Evolutionary conservation across 2,329 filamentous ascomycete species (phyloP), one percentile per base, ranked within the genome.

Genomic region (Fusarium stilboides): DNA sequence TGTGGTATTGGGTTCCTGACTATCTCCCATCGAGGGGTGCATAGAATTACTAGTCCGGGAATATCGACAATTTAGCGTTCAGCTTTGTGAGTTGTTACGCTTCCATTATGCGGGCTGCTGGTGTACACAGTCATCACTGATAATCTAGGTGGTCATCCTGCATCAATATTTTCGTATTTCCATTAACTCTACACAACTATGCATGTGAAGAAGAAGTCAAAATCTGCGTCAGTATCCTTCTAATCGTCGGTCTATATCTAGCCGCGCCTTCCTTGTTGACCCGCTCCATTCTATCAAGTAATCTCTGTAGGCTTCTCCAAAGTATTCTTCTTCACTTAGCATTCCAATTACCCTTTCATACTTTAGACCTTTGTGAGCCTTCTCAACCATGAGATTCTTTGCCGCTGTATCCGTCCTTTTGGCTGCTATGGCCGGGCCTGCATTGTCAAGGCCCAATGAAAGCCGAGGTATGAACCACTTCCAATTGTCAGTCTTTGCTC

Each of bases 361-460:
- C 28, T 31, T 12, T 4, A 31, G 28, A 31, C 4, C 19, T 19
- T 34, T n/a, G 22, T 13, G 10, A 20, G 14, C 5, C 17, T 5
- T 40, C 10, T 42, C 5, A 26, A 34, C 33, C 5, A 53, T 53
- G 50, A 53, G 22, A 19, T 43, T 53, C 39, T 15, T 43, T 19
- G 17, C 26, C 10, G 39, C 37, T 22, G 24, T 53, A 10, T 53
- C 50, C 22, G 50, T 43, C 10, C 37, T 53, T 19, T 12, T 53
- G 7, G 50, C 39, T 37, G 26, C 37, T 20, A 34, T 43, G 26
- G 50, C 37, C 15, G 26, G 37, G 20, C 26, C 50, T 24, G 12
- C 50, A 2, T 34, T 53, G 28, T 36, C 50, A n/a, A 53, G 42
- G 50, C 50, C 50, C 9, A 43, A 34, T 7, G 50, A 19, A 9